A percentile compares a stretch with the other conserved stretches of the same genome.
Evolutionary conservation across 2,329 filamentous ascomycete genomes (phyloP).

Genomic region (Hymenoscyphus repandus): DNA sequence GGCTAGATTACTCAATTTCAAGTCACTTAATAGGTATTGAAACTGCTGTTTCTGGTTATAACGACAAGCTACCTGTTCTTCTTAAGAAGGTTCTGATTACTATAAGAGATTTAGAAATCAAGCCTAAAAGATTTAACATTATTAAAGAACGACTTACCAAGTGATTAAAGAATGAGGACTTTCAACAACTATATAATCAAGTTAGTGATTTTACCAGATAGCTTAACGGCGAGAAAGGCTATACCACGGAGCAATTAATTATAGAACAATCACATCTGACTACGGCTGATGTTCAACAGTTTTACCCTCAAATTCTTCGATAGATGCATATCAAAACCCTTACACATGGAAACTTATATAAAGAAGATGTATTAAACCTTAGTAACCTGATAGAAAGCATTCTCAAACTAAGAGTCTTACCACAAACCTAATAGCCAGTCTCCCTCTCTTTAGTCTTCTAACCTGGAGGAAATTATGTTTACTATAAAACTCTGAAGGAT

Average conservation of each 20-base stretch:
- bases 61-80: slow-evolving; percentile 89
- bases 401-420: slow-evolving; percentile 69
- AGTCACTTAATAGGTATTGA: slow-evolving; percentile 69
- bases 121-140: slow-evolving; percentile 83
- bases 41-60: slow-evolving; percentile 82
- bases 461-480: slow-evolving; percentile 76
- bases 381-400: slow-evolving; percentile 77
- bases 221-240: slow-evolving; percentile 71
- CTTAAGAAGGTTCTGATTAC: slow-evolving; percentile 82
- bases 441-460: slow-evolving; percentile 73
- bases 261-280: slow-evolving; percentile 72
- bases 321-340: slow-evolving; percentile 86
- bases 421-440: slow-evolving; percentile 74
- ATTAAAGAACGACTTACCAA: slow-evolving; percentile 79
- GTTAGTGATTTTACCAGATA: slow-evolving; percentile 78
- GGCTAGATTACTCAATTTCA: slow-evolving; percentile 75
- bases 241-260: slow-evolving; percentile 73
- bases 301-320: slow-evolving; percentile 73
- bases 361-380: slow-evolving; percentile 82
- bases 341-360: slow-evolving; percentile 88
- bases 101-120: slow-evolving; percentile 78
- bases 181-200: slow-evolving; percentile 83
- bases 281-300: slow-evolving; percentile 66
- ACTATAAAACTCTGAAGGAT: slow-evolving; percentile 74
- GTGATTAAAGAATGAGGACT: slow-evolving; percentile 79